Conservation (phyloP, 352 stramenopile species). For the Globisporangium iwayamae region DNA sequence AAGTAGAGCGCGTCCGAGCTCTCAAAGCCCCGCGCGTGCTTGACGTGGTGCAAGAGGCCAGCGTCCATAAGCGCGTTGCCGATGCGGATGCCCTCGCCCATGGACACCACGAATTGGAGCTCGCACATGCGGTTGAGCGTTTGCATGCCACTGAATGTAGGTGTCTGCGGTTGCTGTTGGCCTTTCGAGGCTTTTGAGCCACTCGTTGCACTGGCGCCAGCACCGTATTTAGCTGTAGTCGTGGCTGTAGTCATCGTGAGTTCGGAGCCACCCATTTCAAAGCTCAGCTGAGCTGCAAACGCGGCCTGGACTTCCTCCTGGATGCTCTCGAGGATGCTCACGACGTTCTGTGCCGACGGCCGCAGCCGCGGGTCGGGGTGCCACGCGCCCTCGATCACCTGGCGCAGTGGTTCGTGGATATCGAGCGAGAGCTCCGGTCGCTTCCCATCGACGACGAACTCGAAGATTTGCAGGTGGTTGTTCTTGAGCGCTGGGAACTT, state of each 20-base stretch:
- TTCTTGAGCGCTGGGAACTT: slow-evolving; percentile 40
- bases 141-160: slow-evolving; percentile 8
- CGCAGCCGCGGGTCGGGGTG: slow-evolving; percentile 13
- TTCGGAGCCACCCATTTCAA: slow-evolving; percentile 5
- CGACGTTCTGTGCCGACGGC: slow-evolving; percentile 23
- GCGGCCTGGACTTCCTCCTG: slow-evolving; percentile 20
- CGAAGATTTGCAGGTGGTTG: slow-evolving; percentile 39
- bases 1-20: slow-evolving; percentile 11
- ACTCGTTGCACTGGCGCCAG: not conserved
- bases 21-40: slow-evolving; percentile 25
- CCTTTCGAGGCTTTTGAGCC: not conserved
- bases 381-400: slow-evolving; percentile 25
- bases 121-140: slow-evolving; percentile 22
- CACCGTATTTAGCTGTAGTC: slow-evolving; percentile 4
- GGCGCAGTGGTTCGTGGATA: slow-evolving; percentile 11
- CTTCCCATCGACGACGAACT: slow-evolving; percentile 32
- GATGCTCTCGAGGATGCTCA: slow-evolving; percentile 24
- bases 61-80: slow-evolving; percentile 52
- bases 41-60: slow-evolving; percentile 41
- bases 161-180: no score
- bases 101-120: slow-evolving; percentile 19
- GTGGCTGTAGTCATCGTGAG: not conserved
- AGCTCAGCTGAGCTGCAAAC: slow-evolving; percentile 9
- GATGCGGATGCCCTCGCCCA: slow-evolving; percentile 31
- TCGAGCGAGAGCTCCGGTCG: slow-evolving; percentile 21